Base-by-base conservation (phyloP, 257 asterid genomes). In the Vinca minor region DNA sequence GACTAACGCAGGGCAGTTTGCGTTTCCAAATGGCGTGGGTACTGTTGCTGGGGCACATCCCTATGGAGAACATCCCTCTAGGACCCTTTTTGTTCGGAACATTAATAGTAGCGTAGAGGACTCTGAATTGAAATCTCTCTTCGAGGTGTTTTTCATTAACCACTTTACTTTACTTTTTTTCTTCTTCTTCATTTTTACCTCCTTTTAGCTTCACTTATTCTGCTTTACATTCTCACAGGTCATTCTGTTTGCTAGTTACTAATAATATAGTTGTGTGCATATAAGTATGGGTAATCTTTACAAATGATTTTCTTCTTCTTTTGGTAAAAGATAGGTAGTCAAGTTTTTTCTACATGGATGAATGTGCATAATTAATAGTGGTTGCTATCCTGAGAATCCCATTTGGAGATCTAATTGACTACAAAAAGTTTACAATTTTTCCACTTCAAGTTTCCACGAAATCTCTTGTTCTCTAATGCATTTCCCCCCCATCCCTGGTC, bases 81-180 rank as follows among this genome's bases (percentile, higher is more conserved):
- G 98, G 78, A 93, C 98, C 4, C 68, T 93, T 65, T 93, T 93
- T 72, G 97, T 93, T 39, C 87, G 98, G 62, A 93, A 93, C 67
- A 93, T 93, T 65, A 93, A 93, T 78, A 93, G 98, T 63, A 93
- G 84, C 14, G 97, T 89, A 8, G 98, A 93, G 78, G 97, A 93
- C 71, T 79, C 97, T 54, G 98, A 93, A 74, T 83, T 93, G 72
- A 85, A 12, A 78, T 65, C 84, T 71, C 95, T 93, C 59, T 93
- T 93, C 77, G 97, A 87, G 97, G 98, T 92, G 72, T 45, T 57
- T 65, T 69, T 25, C 52, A 5, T 68, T 49, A 26, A 65, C 42
- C n/a, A n/a, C n/a, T n/a, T n/a, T n/a, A n/a, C n/a, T n/a, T n/a
- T n/a, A n/a, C n/a, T n/a, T n/a, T n/a, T n/a, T n/a, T n/a, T n/a